Evolutionary conservation across 2,329 filamentous ascomycete species (phyloP).

Genomic region (Aspergillus brunneoviolaceus): DNA sequence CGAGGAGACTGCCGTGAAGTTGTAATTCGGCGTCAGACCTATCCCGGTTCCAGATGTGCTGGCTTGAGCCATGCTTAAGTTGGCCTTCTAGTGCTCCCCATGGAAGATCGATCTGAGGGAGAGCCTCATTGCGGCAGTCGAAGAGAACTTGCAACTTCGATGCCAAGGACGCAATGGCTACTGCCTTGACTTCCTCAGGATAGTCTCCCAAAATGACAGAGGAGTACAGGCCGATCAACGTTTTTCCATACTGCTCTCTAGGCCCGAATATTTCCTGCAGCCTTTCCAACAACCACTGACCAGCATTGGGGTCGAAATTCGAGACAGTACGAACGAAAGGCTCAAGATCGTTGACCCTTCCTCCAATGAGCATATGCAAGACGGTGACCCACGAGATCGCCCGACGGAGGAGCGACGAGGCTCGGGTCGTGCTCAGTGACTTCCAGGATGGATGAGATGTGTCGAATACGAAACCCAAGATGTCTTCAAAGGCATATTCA

Average conservation of each 20-base stretch:
- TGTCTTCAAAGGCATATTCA: constrained; percentile 29
- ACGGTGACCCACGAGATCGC: constrained; percentile 33
- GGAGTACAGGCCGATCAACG: constrained; percentile 31
- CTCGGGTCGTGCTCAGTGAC: constrained; percentile 30
- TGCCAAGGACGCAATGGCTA: constrained; percentile 35
- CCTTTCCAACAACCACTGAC: constrained; percentile 36
- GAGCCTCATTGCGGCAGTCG: constrained; percentile 14
- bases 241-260: constrained; percentile 22
- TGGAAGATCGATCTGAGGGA: constrained; percentile 27
- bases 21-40: constrained; percentile 38
- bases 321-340: constrained; percentile 28
- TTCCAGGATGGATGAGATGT: constrained; percentile 26
- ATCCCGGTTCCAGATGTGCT: constrained; percentile 35
- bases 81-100: constrained; percentile 27
- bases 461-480: constrained; percentile 28
- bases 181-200: constrained; percentile 28
- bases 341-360: constrained; percentile 19
- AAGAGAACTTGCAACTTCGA: constrained; percentile 31
- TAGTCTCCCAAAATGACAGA: constrained; percentile 29
- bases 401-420: constrained; percentile 38
- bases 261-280: constrained; percentile 27
- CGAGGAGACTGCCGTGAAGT: constrained; percentile 40
- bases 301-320: constrained; percentile 33
- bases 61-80: constrained; percentile 26
- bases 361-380: constrained; percentile 25